These are phyloP conservation scores for Saccharomycopsis microspora DNA, from an alignment of 805 yeast genomes.

Conservation along the genomic window DNA sequence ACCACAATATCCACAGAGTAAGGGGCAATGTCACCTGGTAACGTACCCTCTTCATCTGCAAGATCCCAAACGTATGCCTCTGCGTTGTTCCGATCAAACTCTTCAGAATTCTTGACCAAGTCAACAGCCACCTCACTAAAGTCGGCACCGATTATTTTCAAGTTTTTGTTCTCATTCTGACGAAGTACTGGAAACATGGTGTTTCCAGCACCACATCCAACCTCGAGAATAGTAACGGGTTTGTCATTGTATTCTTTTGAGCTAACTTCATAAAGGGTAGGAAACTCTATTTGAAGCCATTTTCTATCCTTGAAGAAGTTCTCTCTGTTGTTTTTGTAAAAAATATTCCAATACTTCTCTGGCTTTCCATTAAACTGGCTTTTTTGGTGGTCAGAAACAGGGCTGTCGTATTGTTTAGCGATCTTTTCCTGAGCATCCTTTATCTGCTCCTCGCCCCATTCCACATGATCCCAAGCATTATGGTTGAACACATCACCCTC, in stretches of 20 bases:
- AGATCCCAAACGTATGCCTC: conserved; percentile 93
- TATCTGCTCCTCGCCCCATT: conserved; percentile 90
- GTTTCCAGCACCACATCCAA: conserved; percentile 98
- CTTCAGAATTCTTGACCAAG: conserved; percentile 54
- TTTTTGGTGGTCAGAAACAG: conserved; percentile 85
- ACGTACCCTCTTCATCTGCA: conserved; percentile 54
- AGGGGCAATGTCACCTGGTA: conserved; percentile 81
- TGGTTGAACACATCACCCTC: conserved; percentile 81
- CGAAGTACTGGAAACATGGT: conserved; percentile 84
- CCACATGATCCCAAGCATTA: conserved; percentile 94
- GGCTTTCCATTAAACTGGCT: conserved; percentile 72
- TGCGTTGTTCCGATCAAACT: conserved; percentile 45
- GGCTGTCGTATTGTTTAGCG: conserved; percentile 60
- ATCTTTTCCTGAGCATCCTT: conserved; percentile 65
- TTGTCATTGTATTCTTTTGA: conserved; percentile 45
- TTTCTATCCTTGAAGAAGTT: conserved; percentile 94
- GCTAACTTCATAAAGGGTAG: conserved; percentile 70
- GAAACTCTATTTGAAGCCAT: conserved; percentile 94
- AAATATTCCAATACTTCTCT: conserved; percentile 89
- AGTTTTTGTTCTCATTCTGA: conserved; percentile 70
- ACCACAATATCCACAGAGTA: conserved; percentile 83
- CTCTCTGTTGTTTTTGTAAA: conserved; percentile 81
- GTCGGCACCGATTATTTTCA: conserved; percentile 77
- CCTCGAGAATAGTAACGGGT: conserved; percentile 69
- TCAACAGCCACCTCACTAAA: conserved; percentile 86